A percentile compares a stretch with the other conserved stretches of the same genome.
These are phyloP conservation scores for Hemisphaericaspora xylanilytica DNA, from an alignment of 1,139 yeast genomes.

Conservation along the genomic window DNA sequence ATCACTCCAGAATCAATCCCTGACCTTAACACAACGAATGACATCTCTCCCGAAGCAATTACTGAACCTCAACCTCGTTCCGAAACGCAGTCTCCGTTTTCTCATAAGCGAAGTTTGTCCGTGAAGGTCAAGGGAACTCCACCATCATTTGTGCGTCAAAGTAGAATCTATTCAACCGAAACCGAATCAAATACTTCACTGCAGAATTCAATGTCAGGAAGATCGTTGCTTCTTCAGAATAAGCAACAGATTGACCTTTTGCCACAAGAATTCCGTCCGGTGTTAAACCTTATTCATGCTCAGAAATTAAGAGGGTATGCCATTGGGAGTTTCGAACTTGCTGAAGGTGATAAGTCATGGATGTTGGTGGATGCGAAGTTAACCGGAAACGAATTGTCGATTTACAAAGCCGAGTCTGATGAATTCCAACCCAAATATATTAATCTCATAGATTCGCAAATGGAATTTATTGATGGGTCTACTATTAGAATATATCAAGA, in stretches of 20 bases:
- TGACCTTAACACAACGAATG: not conserved
- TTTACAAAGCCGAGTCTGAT: slow-evolving; percentile 41
- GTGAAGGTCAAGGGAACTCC: slow-evolving; percentile 37
- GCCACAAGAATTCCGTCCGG: slow-evolving; percentile 41
- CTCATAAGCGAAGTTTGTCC: slow-evolving; percentile 21
- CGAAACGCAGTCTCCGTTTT: not conserved
- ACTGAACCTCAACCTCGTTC: not conserved
- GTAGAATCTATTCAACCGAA: slow-evolving; percentile 30
- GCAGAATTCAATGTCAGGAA: slow-evolving; percentile 14
- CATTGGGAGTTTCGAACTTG: slow-evolving; percentile 30
- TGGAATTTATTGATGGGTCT: slow-evolving; percentile 22
- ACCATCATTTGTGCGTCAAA: slow-evolving; percentile 39
- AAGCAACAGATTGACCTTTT: slow-evolving; percentile 26
- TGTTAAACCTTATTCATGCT: slow-evolving; percentile 42
- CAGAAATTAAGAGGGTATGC: slow-evolving; percentile 41
- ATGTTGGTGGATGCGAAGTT: slow-evolving; percentile 44
- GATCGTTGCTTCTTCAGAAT: slow-evolving; percentile 22
- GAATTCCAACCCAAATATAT: slow-evolving; percentile 46
- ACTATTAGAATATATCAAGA: slow-evolving; percentile 40
- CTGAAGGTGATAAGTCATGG: slow-evolving; percentile 22
- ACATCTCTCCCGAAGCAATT: too few relatives aligned
- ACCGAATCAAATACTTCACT: slow-evolving; percentile 15
- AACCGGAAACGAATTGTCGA: slow-evolving; percentile 51
- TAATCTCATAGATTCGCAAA: slow-evolving; percentile 47
- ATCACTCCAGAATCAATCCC: slow-evolving; percentile 1